Base-by-base conservation (phyloP, 768 basidiomycete genomes). In the Cystofilobasidium capitatum region DNA sequence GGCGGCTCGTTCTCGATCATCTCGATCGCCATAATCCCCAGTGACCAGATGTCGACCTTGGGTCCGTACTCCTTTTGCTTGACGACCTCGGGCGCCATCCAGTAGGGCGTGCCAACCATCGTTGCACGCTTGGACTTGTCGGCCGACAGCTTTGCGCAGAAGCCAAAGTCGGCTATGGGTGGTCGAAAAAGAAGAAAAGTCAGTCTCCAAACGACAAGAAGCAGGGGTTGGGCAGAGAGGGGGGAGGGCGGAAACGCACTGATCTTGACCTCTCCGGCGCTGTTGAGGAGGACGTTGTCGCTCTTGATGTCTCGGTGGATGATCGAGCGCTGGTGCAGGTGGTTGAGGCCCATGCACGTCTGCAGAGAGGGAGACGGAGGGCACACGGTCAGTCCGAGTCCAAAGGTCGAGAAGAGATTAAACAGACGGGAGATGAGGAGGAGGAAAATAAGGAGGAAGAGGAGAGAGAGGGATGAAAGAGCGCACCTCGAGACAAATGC, bases 81-180 rank as follows among this genome's bases (percentile, higher is more conserved):
- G 73, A 96, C 91, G 62, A 96, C 91, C 77, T 96, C 92, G n/a
- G 92, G 92, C 3, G 92, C 92, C 92, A 96, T 96, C 92, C 92
- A 94, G 78, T 94, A 94, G 0, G 92, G 92, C 14, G 91, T 94
- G 39, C 92, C 92, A 5, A 96, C 91, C 92, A 94, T 94, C n/a
- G 91, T 94, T 36, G 91, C 91, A 62, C 92, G 88, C 78, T 94
- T 94, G 47, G 89, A 92, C 77, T 94, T 96, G 78, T 94, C 89
- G 73, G 93, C 91, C 0, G 92, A 93, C 35, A 97, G 81, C 76
- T 94, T 93, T 66, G 92, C 92, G 71, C 91, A 94, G 81, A 94
- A 96, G 54, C 92, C 92, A 74, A 97, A 97, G 76, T 94, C 92
- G 74, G 92, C 92, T 96, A 73, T 33, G 35, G 51, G 57, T 42